Base-by-base conservation (phyloP, 2,329 filamentous ascomycete species). In the Myrmaecium sp. region DNA sequence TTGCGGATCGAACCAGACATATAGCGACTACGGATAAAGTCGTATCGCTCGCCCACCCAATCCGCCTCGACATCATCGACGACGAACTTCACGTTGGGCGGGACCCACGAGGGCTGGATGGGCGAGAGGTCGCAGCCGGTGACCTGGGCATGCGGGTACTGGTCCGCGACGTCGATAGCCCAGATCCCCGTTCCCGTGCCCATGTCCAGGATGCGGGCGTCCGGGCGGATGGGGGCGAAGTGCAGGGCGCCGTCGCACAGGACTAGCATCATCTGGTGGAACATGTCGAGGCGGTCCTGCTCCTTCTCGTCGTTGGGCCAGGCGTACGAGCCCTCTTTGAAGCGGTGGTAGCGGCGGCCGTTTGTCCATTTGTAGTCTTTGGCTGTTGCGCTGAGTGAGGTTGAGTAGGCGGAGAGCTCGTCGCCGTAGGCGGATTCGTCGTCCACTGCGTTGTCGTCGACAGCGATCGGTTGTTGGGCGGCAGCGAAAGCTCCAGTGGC, bases 21-120 rank as follows among this genome's bases (percentile, higher is more conserved):
- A 55, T 59, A 34, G 39, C 58, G 36, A 47, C 57, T 37, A 58
- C 61, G 52, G 58, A 71, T 59, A 35, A 64, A 58, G 41, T 72
- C 66, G 38, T n/a, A n/a, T n/a, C n/a, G n/a, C 28, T 18, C 19
- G 6, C 26, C 23, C 13, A 18, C 8, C 28, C 28, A 30, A 8
- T 61, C 53, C 7, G 34, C 26, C 6, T 39, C 43, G 17, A 43
- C 35, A 23, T 55, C 51, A 30, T 55, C 52, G 23, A 56, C 40
- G 12, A 52, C 39, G 32, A 55, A 55, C 5, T 36, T 33, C 22
- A 41, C 39, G 30, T 55, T 55, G 2, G 47, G 40, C 1, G 52
- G 50, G 1, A 54, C 43, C 42, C 50, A 47, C 15, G 30, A 33
- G 1, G 52, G 29, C 16, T 33, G 31, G 22, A 29, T 57, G 10